Evolutionary conservation across 192 early-diverging fungal genomes (phyloP).

Genomic region (Linnemannia schmuckeri): DNA sequence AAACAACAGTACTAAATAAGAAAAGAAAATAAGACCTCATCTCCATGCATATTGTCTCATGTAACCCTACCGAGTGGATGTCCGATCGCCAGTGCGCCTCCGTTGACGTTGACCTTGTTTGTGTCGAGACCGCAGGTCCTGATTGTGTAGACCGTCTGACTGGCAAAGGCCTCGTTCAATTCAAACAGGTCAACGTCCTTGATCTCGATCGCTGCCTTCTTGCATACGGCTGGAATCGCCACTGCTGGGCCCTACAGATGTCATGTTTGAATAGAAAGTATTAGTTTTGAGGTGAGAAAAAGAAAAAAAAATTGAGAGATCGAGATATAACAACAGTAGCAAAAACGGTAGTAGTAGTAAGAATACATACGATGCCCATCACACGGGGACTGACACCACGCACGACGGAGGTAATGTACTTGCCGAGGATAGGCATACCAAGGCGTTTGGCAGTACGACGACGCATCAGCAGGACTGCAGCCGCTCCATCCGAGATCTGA

Average conservation of each 20-base stretch:
- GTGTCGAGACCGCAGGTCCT: slow-evolving; percentile 86
- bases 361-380: slow-evolving; percentile 82
- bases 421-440: slow-evolving; percentile 85
- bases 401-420: slow-evolving; percentile 86
- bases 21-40: not conserved
- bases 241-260: slow-evolving; percentile 79
- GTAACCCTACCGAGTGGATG: slow-evolving; percentile 28
- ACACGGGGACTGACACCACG: slow-evolving; percentile 92
- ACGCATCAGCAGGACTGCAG: slow-evolving; percentile 93
- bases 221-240: slow-evolving; percentile 90
- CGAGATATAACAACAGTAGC: no score
- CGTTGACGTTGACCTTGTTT: slow-evolving; percentile 95
- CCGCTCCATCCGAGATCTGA: slow-evolving; percentile 98
- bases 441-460: slow-evolving; percentile 89
- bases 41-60: no score
- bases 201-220: slow-evolving; percentile 80
- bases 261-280: no score
- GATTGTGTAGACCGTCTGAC: slow-evolving; percentile 93
- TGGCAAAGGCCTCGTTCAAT: slow-evolving; percentile 98
- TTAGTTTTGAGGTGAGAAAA: no score
- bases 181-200: slow-evolving; percentile 90
- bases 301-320: no score
- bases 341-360: no score
- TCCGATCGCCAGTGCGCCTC: slow-evolving; percentile 30
- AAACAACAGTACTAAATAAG: not conserved